Evolutionary conservation across 2,329 filamentous ascomycete genomes (phyloP), one percentile per base, ranked within the genome.

Genomic region (Diaporthe citriasiana): DNA sequence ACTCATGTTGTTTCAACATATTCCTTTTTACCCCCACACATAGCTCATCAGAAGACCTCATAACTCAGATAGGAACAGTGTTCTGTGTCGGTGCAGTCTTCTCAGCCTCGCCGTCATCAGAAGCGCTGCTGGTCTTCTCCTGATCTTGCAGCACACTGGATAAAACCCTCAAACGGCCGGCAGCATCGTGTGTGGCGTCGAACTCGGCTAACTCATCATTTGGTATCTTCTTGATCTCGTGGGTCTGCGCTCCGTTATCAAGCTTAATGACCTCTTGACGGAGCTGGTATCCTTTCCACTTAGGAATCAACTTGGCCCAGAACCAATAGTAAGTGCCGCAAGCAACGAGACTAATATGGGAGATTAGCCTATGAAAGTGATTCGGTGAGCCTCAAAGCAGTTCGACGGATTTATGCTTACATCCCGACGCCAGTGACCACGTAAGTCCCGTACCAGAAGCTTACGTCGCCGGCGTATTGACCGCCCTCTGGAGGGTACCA

Each of bases 361-460:
- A 5, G 3, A 3, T 50, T 19, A n/a, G 35, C 30, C 13, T 15
- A 33, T 50, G 40, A 72, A 47, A 9, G 4, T 50, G 22, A 9
- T 19, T 7, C 7, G 5, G 1, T 30, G 35, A 10, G 22, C 19
- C 9, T 38, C n/a, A 7, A 12, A 1, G 19, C 13, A 2, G 13
- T 22, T 7, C 4, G n/a, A 50, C 8, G 55, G 40, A 19, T 17
- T 35, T 2, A 30, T 33, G 87, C 88, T 85, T 83, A 90, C 88
- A 93, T 87, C 30, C 81, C 91, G 73, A 94, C 87, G 0, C 92
- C 92, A 0, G 90, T 88, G 0, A 91, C 88, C 27, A 89, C 87
- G 77, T 94, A 94, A 0, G 92, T 94, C 1, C 87, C 92, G 76
- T 94, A 95, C 89, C 90, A 94, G 81, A 95, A 94, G 70, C 89